Evolutionary conservation across 2,329 filamentous ascomycete genomes (phyloP), one percentile per base, ranked within the genome.

Genomic region (Pseudohalonectria lignicola): DNA sequence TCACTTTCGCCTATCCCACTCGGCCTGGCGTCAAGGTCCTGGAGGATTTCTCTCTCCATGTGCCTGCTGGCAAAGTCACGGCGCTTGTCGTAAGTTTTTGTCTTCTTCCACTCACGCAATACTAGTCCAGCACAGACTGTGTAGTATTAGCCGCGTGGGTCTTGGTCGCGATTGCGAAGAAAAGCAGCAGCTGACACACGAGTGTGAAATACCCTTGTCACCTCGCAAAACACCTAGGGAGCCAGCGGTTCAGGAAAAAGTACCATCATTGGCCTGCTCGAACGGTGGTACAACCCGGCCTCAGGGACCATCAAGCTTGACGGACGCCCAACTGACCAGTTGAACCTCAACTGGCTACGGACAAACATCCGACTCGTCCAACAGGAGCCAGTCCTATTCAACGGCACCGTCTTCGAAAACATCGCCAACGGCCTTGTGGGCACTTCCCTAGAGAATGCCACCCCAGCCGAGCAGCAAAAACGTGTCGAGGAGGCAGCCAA

Each of bases 311-410:
- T 63, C 43, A 57, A 50, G 34, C 49, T 63, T 1, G 60, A 63
- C 9, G 60, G 59, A 4, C 48, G 43, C 3, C 47, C 50, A 0
- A 57, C 61, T 31, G 46, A 54, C 9, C 17, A 49, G 2, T 45
- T 63, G 9, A 62, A 63, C 40, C 45, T 63, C 20, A 57, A 56
- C 34, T 63, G 50, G 67, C 82, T 55, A 79, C 63, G 72, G 35
- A 65, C 64, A 2, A 67, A 76, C 44, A 80, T 82, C 41, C 74
- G 76, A 0, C 61, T 82, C 5, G 79, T 83, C 4, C 75, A 80
- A 43, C 79, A 83, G 48, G 77, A 83, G 41, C 76, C 77, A 0
- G 78, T 79, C 40, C 60, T 82, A 2, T 83, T 83, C 54, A 79
- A 80, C 47, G 71, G 76, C 26, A 74, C 74, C 0, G 76, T 83